These are phyloP conservation scores for Fusarium albosuccineum DNA, from an alignment of 2,329 filamentous ascomycete genomes.

Conservation along the genomic window DNA sequence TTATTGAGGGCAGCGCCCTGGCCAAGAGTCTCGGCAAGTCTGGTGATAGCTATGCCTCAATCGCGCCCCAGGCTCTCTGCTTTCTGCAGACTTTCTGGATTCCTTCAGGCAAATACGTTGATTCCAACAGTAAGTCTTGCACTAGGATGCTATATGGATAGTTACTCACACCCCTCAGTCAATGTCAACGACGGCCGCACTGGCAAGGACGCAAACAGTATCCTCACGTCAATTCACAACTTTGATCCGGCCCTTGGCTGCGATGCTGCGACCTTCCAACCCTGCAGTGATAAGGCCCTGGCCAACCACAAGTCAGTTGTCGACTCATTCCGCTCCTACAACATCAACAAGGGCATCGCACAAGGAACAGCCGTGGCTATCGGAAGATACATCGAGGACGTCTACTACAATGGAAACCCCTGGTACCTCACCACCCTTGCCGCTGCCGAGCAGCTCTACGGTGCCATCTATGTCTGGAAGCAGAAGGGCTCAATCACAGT, in stretches of 20 bases:
- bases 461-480: constrained; percentile 80
- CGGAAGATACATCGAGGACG: constrained; percentile 78
- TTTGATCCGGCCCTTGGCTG: constrained; percentile 78
- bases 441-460: constrained; percentile 84
- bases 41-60: constrained; percentile 70
- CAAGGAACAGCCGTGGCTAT: constrained; percentile 71
- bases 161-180: constrained; percentile 51
- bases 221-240: constrained; percentile 74
- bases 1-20: constrained; percentile 75
- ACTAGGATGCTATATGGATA: too few species aligned
- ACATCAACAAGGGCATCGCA: constrained; percentile 75
- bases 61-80: constrained; percentile 79
- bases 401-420: constrained; percentile 83
- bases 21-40: constrained; percentile 72
- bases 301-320: constrained; percentile 82
- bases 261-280: constrained; percentile 80
- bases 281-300: constrained; percentile 76
- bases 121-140: constrained; percentile 71
- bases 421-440: constrained; percentile 85
- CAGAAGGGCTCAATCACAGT: constrained; percentile 72
- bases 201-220: constrained; percentile 79
- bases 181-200: constrained; percentile 71
- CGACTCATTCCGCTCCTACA: constrained; percentile 82
- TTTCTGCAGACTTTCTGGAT: constrained; percentile 83
- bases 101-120: constrained; percentile 67